phyloP scores from a whole-genome alignment of 148 eudicot genomes.

The Salicornia ramosissima region DNA sequence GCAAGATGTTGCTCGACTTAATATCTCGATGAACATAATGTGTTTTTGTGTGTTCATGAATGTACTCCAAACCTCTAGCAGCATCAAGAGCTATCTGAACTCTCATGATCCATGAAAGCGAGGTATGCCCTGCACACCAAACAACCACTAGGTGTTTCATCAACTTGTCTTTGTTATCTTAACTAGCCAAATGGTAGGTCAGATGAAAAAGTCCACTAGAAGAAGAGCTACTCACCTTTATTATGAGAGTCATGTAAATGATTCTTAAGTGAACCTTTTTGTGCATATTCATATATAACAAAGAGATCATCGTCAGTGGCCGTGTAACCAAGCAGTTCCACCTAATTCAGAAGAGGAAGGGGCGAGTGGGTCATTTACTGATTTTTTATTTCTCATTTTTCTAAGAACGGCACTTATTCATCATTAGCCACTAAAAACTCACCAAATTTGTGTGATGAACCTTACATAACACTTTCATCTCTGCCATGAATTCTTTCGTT shows the following conservation, averaged over 20 bases:
- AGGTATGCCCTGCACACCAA: slow-evolving; percentile 58
- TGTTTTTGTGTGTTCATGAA: slow-evolving; percentile 95
- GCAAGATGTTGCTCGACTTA: slow-evolving; percentile 91
- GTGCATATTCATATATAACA: slow-evolving; percentile 89
- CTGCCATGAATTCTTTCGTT: slow-evolving; percentile 81
- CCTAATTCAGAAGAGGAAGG: slow-evolving; percentile 41
- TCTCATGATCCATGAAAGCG: slow-evolving; percentile 97
- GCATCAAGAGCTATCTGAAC: slow-evolving; percentile 93
- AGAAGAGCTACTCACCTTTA: slow-evolving; percentile 49
- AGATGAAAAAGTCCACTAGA: background rate
- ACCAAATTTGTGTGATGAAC: slow-evolving; percentile 98
- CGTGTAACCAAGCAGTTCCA: slow-evolving; percentile 92
- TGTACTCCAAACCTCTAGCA: slow-evolving; percentile 95
- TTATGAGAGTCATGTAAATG: slow-evolving; percentile 84
- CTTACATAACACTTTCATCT: slow-evolving; percentile 93
- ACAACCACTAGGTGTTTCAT: background rate
- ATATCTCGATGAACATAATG: slow-evolving; percentile 99
- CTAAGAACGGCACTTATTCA: background rate
- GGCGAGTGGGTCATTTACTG: slow-evolving; percentile 22
- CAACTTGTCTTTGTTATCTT: background rate
- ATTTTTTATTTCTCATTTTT: background rate
- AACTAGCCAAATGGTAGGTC: background rate
- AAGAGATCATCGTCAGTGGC: slow-evolving; percentile 78
- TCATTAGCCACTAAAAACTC: slow-evolving; percentile 17
- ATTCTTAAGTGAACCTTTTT: slow-evolving; percentile 80